Percentiles rank a stretch among this genome's conserved stretches.
Evolutionary conservation across 495 filamentous ascomycete species (phyloP).

Genomic region (Talaromyces borbonicus): DNA sequence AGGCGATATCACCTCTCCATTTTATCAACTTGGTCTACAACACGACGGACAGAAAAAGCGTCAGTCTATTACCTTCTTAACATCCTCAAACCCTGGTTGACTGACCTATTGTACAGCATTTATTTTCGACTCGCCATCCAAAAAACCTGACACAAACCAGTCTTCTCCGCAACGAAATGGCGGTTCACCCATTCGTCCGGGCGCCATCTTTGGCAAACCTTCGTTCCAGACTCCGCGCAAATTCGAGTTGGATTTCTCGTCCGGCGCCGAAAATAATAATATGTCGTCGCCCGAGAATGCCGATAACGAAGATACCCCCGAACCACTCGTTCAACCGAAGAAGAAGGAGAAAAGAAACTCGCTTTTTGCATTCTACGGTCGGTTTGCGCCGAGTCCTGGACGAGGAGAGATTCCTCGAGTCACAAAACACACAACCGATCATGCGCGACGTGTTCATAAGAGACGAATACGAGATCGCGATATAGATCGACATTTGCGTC

Average conservation of each 20-base stretch:
- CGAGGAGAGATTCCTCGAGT: conserved; percentile 46
- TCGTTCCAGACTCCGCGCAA: conserved; percentile 77
- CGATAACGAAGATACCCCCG: conserved; percentile 62
- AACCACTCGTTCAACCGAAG: conserved; percentile 37
- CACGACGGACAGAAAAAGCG: conserved; percentile 40
- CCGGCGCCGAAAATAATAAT: conserved; percentile 71
- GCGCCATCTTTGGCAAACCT: conserved; percentile 48
- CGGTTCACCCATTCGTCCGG: conserved; percentile 19
- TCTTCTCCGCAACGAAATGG: conserved; percentile 19
- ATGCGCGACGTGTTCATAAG: conserved; percentile 45
- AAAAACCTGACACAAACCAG: conserved; percentile 28
- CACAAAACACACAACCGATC: conserved; percentile 41
- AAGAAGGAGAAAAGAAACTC: conserved; percentile 36
- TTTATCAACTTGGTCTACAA: conserved; percentile 41
- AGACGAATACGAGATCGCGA: conserved; percentile 38
- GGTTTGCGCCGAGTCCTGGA: conserved; percentile 41
- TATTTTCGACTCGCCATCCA: conserved; percentile 42
- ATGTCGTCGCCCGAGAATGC: conserved; percentile 63
- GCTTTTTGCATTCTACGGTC: conserved; percentile 32
- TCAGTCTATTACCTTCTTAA: conserved; percentile 20
- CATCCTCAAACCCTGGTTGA: neutral
- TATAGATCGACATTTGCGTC: conserved; percentile 30
- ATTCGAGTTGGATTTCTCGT: conserved; percentile 60
- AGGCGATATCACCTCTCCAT: conserved; percentile 48
- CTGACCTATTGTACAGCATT: conserved; percentile 30